A percentile compares a stretch with the other conserved stretches of the same genome.
Conservation (phyloP, 2,329 filamentous ascomycete genomes). For the Hirsutella minnesotensis region DNA sequence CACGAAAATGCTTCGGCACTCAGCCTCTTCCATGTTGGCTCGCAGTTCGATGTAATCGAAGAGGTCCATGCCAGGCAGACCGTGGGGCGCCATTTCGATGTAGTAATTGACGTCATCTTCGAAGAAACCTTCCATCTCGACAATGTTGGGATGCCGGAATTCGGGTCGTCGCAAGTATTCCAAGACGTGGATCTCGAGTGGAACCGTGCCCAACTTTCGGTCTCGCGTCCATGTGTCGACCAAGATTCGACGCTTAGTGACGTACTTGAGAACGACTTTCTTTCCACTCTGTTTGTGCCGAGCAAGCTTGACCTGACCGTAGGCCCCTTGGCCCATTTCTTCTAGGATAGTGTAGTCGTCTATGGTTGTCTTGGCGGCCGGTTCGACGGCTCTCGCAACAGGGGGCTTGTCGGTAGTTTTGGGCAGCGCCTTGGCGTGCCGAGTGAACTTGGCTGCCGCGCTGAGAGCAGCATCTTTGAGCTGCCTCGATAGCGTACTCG, state of each 20-base stretch:
- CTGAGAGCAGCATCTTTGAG: conserved; percentile 44
- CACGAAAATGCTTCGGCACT: conserved; percentile 88
- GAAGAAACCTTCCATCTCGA: conserved; percentile 63
- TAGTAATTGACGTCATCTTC: conserved; percentile 89
- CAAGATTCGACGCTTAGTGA: conserved; percentile 90
- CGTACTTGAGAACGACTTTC: conserved; percentile 93
- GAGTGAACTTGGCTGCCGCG: conserved; percentile 41
- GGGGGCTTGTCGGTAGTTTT: conserved; percentile 21
- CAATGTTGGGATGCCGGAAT: conserved; percentile 55
- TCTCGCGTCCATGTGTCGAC: conserved; percentile 98
- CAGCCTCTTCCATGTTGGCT: conserved; percentile 89
- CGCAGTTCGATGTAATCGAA: conserved; percentile 98
- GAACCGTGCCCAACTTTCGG: conserved; percentile 82
- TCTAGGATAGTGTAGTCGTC: conserved; percentile 85
- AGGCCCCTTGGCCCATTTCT: conserved; percentile 97
- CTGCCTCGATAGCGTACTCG: conserved; percentile 40
- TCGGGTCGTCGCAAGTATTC: conserved; percentile 77
- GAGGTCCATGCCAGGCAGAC: conserved; percentile 91
- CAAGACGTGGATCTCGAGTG: conserved; percentile 90
- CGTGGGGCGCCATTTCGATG: conserved; percentile 95
- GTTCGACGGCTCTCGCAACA: conserved; percentile 22
- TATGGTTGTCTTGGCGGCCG: conserved; percentile 64
- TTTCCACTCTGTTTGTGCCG: conserved; percentile 69
- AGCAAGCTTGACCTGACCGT: conserved; percentile 92
- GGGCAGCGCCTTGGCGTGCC: conserved; percentile 19